Evolutionary conservation across 768 basidiomycete species (phyloP).

Genomic region (Collybiopsis confluens): DNA sequence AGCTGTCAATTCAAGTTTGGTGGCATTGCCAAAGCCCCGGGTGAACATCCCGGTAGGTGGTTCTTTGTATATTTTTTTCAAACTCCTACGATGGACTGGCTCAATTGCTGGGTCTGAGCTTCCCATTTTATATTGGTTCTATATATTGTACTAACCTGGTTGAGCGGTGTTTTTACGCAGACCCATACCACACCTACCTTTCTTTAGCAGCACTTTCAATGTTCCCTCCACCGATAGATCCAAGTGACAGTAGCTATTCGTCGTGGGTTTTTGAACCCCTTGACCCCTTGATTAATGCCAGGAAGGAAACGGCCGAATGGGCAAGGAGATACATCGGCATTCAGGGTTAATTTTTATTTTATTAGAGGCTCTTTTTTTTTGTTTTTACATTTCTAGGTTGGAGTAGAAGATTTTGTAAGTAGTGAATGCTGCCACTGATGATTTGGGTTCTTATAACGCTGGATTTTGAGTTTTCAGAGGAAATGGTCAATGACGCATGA

Average conservation of each 20-base stretch:
- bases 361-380: too few relatives aligned
- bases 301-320: slow-evolving; percentile 62
- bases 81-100: background rate
- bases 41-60: slow-evolving; percentile 67
- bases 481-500: too few relatives aligned
- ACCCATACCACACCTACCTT: slow-evolving; percentile 95
- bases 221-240: slow-evolving; percentile 41
- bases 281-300: slow-evolving; percentile 72
- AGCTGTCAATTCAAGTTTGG: slow-evolving; percentile 85
- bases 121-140: background rate
- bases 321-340: slow-evolving; percentile 28
- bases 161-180: slow-evolving; percentile 38
- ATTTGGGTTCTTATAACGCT: too few relatives aligned
- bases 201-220: slow-evolving; percentile 79
- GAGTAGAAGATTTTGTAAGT: too few relatives aligned
- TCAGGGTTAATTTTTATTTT: background rate
- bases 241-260: slow-evolving; percentile 19
- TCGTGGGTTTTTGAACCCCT: slow-evolving; percentile 59
- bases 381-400: too few relatives aligned
- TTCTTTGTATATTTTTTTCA: slow-evolving; percentile 7
- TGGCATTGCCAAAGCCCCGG: slow-evolving; percentile 82
- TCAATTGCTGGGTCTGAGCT: background rate
- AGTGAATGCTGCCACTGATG: too few relatives aligned
- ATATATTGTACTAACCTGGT: background rate
- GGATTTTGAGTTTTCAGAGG: too few relatives aligned